Percentiles rank a stretch among this genome's conserved stretches.
These are phyloP conservation scores for Hirschfeldia incana DNA, from an alignment of 345 rosid genomes.

Conservation along the genomic window DNA sequence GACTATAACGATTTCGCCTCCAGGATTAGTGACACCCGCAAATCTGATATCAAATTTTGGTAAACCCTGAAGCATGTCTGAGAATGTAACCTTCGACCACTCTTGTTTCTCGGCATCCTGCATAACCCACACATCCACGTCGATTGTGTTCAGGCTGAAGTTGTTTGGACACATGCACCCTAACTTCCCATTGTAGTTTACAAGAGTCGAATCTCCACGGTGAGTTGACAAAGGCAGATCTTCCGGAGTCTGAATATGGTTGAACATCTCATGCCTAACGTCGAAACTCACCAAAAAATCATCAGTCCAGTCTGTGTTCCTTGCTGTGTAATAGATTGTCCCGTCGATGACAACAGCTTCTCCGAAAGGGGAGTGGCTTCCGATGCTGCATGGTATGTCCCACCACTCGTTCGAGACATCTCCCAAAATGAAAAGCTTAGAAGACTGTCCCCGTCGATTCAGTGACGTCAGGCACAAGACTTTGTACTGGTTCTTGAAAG, in stretches of 20 bases:
- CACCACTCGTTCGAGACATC: conserved; percentile 1
- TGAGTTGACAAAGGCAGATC: not conserved
- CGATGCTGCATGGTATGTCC: not conserved
- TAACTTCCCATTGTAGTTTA: conserved; percentile 24
- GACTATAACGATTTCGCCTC: conserved; percentile 8
- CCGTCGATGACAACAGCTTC: not conserved
- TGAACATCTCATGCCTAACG: not conserved
- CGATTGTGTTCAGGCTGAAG: not conserved
- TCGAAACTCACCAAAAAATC: conserved; percentile 4
- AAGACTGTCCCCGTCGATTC: not conserved
- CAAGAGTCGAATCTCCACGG: not conserved
- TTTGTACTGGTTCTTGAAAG: conserved; percentile 19
- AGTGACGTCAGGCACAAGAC: not conserved
- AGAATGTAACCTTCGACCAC: conserved; percentile 1
- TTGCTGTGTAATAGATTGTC: conserved; percentile 7
- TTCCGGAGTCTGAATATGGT: not conserved
- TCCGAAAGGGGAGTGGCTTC: not conserved
- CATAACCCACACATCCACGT: conserved; percentile 5
- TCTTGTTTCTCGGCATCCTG: conserved; percentile 10
- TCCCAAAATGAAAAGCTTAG: conserved; percentile 9
- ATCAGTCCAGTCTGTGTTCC: not conserved
- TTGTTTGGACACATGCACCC: not conserved
- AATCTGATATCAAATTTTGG: not conserved
- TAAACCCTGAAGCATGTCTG: not conserved
- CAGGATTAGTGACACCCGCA: conserved; percentile 4